Evolutionary conservation across 1,139 yeast species (phyloP), one percentile per base, ranked within the genome.

Genomic region (Keqinozyma sinolaborantium): DNA sequence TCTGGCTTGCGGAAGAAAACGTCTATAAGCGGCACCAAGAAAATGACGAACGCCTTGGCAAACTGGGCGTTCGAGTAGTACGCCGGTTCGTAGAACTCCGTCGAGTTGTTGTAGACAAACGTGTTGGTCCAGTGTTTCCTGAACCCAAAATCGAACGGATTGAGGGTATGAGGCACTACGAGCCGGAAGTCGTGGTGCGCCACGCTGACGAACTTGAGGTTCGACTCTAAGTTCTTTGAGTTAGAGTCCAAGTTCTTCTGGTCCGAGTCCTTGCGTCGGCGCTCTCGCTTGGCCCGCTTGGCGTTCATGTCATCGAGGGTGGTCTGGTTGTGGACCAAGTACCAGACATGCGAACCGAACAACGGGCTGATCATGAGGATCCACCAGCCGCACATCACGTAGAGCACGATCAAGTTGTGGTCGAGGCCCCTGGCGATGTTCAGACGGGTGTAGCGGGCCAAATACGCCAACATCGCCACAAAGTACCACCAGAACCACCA

Each of bases 371-470:
- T 45, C 61, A 77, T 61, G 2, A 71, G 13, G 9, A 69, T 38
- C 64, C 75, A 72, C 23, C 70, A 51, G 6, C 63, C 64, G 25
- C 63, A 42, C 5, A 67, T 33, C 0, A 74, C 52, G 27, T 64
- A 65, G 15, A 68, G 29, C 1, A 66, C 62, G 10, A 78, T 64
- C 32, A 67, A 55, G 43, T 77, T 75, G 20, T 72, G 71, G 18
- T 48, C 47, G 1, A 47, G 43, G 6, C 54, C 53, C 15, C 57
- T 38, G 1, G 32, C 31, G 7, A 48, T 36, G 23, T 53, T 55
- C 5, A 50, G 40, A 21, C 50, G 48, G 21, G 70, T 62, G 42
- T 47, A 57, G 15, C 39, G 53, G 33, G 47, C 49, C 32, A 42
- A 48, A 44, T 38, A 70, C 26, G 54, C 46, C 36, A 50, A 39